Conservation (phyloP, 129 eudicot genomes). For the Silybum marianum region DNA sequence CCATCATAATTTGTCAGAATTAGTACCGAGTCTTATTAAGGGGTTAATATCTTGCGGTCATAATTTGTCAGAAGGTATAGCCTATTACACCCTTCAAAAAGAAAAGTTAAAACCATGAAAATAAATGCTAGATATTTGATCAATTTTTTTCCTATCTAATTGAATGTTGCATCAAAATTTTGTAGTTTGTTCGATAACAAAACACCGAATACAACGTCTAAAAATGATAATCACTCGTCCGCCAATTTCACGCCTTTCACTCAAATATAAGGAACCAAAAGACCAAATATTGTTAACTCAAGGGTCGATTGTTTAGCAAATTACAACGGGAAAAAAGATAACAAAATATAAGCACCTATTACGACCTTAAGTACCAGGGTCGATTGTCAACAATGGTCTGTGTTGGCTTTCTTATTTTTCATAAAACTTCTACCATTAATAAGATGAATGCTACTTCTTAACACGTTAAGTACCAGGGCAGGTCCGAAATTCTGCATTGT, state of each 20-base stretch:
- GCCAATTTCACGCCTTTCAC: not conserved
- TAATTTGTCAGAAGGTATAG: too few relatives aligned
- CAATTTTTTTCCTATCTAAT: too few relatives aligned
- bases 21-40: too few relatives aligned
- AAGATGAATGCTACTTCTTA: slow-evolving; percentile 6
- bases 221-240: not conserved
- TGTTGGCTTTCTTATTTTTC: slow-evolving; percentile 6
- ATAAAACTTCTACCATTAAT: slow-evolving; percentile 13
- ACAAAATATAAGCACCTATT: not conserved
- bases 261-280: not conserved
- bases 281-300: not conserved
- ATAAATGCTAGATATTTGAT: too few relatives aligned
- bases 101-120: not conserved
- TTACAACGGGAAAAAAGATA: not conserved
- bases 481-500: not conserved
- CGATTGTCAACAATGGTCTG: not conserved
- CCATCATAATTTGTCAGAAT: too few relatives aligned
- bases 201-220: not conserved
- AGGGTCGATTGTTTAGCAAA: not conserved
- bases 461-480: slow-evolving; percentile 3
- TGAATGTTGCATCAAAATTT: not conserved
- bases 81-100: too few relatives aligned
- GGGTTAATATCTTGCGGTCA: too few relatives aligned
- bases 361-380: not conserved
- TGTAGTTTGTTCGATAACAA: not conserved